A percentile compares a stretch with the other conserved stretches of the same genome.
Evolutionary conservation across 257 asterid species (phyloP).

Genomic region (Nyctanthes arbortristis): DNA sequence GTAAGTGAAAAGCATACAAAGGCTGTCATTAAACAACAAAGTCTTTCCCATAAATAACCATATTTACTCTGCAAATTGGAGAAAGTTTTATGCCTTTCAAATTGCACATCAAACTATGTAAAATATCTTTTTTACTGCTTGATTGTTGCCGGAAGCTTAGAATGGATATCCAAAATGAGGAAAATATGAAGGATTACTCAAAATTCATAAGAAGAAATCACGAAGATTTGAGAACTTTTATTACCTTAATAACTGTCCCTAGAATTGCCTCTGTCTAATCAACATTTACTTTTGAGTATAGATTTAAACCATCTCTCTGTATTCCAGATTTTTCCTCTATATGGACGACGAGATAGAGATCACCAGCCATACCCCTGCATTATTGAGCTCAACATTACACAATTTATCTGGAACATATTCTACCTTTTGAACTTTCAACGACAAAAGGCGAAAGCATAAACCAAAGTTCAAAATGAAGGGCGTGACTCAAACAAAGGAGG

Average conservation of each 20-base stretch:
- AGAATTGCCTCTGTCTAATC: conserved; percentile 91
- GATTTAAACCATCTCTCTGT: conserved; percentile 77
- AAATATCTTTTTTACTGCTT: neutral
- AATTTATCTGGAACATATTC: conserved; percentile 10
- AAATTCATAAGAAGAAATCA: conserved; percentile 4
- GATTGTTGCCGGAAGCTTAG: neutral
- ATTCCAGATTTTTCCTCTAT: conserved; percentile 69
- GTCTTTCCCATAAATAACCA: neutral
- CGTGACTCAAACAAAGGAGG: conserved; percentile 12
- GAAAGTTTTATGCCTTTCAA: neutral
- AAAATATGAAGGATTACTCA: conserved; percentile 2
- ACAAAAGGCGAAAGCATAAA: conserved; percentile 40
- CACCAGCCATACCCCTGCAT: conserved; percentile 78
- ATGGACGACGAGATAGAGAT: conserved; percentile 75
- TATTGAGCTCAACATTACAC: conserved; percentile 19
- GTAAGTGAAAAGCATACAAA: neutral
- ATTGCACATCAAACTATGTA: neutral
- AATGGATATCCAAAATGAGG: neutral
- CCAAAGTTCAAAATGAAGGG: conserved; percentile 7
- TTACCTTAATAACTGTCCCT: conserved; percentile 81
- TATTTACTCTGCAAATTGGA: neutral
- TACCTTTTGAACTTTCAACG: conserved; percentile 15
- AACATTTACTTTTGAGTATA: conserved; percentile 71
- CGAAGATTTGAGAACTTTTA: conserved; percentile 15
- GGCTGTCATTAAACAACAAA: neutral